Evolutionary conservation across 495 filamentous ascomycete species (phyloP), one percentile per base, ranked within the genome.

Genomic region (Penicillium arizonense): DNA sequence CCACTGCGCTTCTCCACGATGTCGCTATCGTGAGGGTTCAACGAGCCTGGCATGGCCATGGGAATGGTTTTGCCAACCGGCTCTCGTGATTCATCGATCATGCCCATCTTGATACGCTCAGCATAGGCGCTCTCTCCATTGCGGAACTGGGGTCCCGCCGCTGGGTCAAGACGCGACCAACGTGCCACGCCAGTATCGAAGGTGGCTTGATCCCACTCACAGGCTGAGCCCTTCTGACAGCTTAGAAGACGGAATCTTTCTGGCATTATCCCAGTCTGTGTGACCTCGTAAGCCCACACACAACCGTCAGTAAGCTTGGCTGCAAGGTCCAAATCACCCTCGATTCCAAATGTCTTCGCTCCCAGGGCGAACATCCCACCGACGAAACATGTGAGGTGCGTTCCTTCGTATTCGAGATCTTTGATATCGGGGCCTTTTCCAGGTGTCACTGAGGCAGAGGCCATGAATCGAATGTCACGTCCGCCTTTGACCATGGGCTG

Each of bases 291-390:
- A 2, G 91, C 87, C 93, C 91, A 97, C 3, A 94, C 87, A 64
- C 94, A 98, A 18, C 93, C 95, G 51, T 96, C 91, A 0, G 93
- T 88, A 11, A 98, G 81, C 63, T 88, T 88, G 55, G 79, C 77
- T 6, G 87, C 94, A 40, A 96, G 81, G 36, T 94, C 85, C 39
- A 97, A 73, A 66, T 98, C 93, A 18, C 79, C 79, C 6, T 86
- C 77, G n/a, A 85, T 76, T 9, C 82, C 80, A 55, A 96, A 96
- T n/a, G 92, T 77, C 69, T 89, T 92, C 36, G 91, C 88, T 30
- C 88, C 91, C 49, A 98, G 77, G 5, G 84, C 95, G 51, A 95
- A 87, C 94, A 97, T 97, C 44, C 91, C 94, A 10, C 94, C 94
- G 16, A 87, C 77, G 61, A 97, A 98, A 65, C 94, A 98, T 12